Conservation (phyloP, 352 stramenopile genomes). For the Phytophthora pisi region DNA sequence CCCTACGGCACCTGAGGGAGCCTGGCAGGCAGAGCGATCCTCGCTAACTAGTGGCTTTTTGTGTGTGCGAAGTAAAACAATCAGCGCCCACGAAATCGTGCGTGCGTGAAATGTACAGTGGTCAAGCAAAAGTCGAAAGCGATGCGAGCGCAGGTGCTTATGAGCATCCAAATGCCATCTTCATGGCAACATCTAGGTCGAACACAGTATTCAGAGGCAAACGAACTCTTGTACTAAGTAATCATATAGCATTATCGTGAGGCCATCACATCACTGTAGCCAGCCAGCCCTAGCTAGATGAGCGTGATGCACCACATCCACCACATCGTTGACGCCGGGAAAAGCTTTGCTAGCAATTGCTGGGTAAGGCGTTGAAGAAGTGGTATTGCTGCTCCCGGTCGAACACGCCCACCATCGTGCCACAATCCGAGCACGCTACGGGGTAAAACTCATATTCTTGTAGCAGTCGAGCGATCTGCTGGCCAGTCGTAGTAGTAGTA, state of each 20-base stretch:
- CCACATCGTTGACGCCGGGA: neutral
- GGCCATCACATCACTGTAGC: neutral
- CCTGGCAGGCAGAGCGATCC: constrained; percentile 8
- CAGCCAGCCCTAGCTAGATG: constrained; percentile 4
- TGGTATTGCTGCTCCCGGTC: constrained; percentile 66
- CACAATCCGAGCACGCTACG: constrained; percentile 76
- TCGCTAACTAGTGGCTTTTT: constrained; percentile 38
- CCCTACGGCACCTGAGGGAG: constrained; percentile 4
- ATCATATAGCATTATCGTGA: constrained; percentile 24
- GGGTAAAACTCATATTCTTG: constrained; percentile 67
- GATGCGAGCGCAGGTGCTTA: constrained; percentile 14
- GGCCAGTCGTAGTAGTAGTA: constrained; percentile 16
- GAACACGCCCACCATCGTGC: constrained; percentile 74
- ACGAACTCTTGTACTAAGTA: constrained; percentile 10
- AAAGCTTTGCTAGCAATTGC: constrained; percentile 42
- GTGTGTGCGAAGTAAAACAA: constrained; percentile 37
- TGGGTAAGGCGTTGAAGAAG: constrained; percentile 83
- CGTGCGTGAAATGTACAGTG: constrained; percentile 38
- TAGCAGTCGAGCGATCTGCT: constrained; percentile 37
- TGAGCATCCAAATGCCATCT: constrained; percentile 17
- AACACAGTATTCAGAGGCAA: constrained; percentile 24
- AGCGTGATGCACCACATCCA: constrained; percentile 6
- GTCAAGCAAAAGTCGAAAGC: constrained; percentile 30
- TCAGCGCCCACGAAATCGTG: constrained; percentile 32
- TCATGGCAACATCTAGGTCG: constrained; percentile 15